Evolutionary conservation across 805 yeast genomes (phyloP), one percentile per base, ranked within the genome.

Genomic region (Grigorovia jiainica): DNA sequence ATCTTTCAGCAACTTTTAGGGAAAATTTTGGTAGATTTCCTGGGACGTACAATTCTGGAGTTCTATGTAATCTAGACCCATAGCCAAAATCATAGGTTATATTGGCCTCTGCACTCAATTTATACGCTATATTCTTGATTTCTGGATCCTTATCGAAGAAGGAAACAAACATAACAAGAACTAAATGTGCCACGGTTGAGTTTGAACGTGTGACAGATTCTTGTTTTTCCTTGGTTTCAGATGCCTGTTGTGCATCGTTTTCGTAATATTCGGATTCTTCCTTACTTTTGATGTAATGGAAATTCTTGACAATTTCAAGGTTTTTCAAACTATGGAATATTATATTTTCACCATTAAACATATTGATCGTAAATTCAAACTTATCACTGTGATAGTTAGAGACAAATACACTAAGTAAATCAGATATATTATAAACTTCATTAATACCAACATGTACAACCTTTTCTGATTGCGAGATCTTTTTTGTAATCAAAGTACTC

Each of bases 131-230:
- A 10, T 72, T 66, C 49, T 87, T 71, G 2, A 85, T 76, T 1
- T 72, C 75, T 21, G 70, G 75, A 42, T 76, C 69, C 4, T 70
- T 65, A 7, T 79, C 73, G n/a, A 83, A 65, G 36, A 87, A 61
- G 1, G 90, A 90, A 10, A 82, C 73, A 47, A 84, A 72, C 10
- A 75, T 75, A 23, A 82, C 74, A 47, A 82, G 75, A 39, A 82
- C 63, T 33, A 86, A 57, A 40, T 78, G 73, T 2, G 86, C 81
- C 44, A 82, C 66, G 54, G 78, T 65, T 34, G 67, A 69, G 7
- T 62, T 63, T 15, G 54, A 50, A 24, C 60, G 64, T 5, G 54
- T 3, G 3, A 27, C 31, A 27, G 16, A 13, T 13, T 27, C 44
- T 7, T 21, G 33, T 13, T n/a, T 19, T 18, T 17, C 17, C 6